Evolutionary conservation across 1,139 yeast species (phyloP).

Genomic region (Magnusiomyces suaveolens): DNA sequence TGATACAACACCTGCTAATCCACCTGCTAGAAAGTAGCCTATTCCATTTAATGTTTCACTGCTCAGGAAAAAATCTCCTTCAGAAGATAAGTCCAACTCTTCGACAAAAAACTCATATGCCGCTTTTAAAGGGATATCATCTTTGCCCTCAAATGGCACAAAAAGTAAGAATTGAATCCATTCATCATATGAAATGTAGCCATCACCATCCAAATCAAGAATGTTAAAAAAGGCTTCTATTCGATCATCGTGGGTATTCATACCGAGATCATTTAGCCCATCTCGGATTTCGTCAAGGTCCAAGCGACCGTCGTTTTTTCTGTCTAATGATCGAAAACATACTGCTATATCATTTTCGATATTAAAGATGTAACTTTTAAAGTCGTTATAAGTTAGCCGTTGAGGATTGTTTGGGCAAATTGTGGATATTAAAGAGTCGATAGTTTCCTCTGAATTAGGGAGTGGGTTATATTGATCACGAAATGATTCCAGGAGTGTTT

Average conservation of each 20-base stretch:
- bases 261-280: constrained; percentile 48
- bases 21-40: constrained; percentile 90
- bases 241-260: constrained; percentile 47
- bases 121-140: constrained; percentile 56
- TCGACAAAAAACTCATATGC: constrained; percentile 77
- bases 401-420: constrained; percentile 52
- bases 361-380: constrained; percentile 46
- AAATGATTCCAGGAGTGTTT: constrained; percentile 22
- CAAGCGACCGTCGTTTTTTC: constrained; percentile 66
- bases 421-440: constrained; percentile 44
- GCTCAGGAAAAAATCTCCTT: constrained; percentile 82
- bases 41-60: constrained; percentile 73
- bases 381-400: constrained; percentile 50
- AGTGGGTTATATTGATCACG: constrained; percentile 36
- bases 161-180: constrained; percentile 74
- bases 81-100: constrained; percentile 72
- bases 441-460: constrained; percentile 52
- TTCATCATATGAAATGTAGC: constrained; percentile 71
- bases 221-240: constrained; percentile 51
- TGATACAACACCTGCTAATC: constrained; percentile 91
- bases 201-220: constrained; percentile 53
- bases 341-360: constrained; percentile 62
- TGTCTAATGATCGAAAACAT: constrained; percentile 65
- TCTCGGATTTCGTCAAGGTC: constrained; percentile 54
- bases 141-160: constrained; percentile 53